These are phyloP conservation scores for Leptoxyphium fumago DNA, from an alignment of 2,329 filamentous ascomycete species.

Conservation along the genomic window DNA sequence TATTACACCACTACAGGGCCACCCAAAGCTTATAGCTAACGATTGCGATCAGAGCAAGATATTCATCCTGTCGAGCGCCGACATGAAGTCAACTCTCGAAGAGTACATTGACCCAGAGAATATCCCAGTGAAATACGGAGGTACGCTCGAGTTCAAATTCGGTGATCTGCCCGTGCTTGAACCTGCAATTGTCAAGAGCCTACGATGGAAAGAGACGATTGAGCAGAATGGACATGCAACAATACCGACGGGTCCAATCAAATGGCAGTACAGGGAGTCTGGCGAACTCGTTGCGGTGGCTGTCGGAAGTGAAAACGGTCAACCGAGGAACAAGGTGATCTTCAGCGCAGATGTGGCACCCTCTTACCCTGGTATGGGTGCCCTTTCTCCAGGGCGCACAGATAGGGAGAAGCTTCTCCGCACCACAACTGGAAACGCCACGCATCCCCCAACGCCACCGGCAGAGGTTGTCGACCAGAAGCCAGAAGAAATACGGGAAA, in stretches of 20 bases:
- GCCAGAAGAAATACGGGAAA: conserved; percentile 1
- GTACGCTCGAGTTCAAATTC: conserved; percentile 68
- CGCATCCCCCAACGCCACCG: conserved; percentile 10
- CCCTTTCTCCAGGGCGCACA: conserved; percentile 14
- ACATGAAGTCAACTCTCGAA: conserved; percentile 63
- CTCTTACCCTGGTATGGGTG: conserved; percentile 10
- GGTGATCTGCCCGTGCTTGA: conserved; percentile 65
- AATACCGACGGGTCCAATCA: conserved; percentile 33
- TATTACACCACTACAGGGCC: too few species aligned
- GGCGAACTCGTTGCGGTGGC: conserved; percentile 31
- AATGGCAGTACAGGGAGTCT: conserved; percentile 27
- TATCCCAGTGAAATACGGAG: conserved; percentile 83
- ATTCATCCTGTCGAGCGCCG: conserved; percentile 63
- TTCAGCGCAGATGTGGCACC: conserved; percentile 18
- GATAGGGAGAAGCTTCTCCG: conserved; percentile 3
- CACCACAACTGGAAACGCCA: conserved; percentile 9
- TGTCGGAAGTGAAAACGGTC: conserved; percentile 29
- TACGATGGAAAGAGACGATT: conserved; percentile 26
- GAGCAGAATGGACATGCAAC: conserved; percentile 22
- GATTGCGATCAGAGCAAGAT: conserved; percentile 53
- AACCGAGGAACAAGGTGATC: conserved; percentile 23
- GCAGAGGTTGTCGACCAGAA: conserved; percentile 1
- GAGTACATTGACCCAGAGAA: conserved; percentile 68
- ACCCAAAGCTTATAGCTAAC: neutral
- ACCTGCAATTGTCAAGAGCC: conserved; percentile 25